Conservation (phyloP, 2,329 filamentous ascomycete species). For the Aspergillus fumigatus region DNA sequence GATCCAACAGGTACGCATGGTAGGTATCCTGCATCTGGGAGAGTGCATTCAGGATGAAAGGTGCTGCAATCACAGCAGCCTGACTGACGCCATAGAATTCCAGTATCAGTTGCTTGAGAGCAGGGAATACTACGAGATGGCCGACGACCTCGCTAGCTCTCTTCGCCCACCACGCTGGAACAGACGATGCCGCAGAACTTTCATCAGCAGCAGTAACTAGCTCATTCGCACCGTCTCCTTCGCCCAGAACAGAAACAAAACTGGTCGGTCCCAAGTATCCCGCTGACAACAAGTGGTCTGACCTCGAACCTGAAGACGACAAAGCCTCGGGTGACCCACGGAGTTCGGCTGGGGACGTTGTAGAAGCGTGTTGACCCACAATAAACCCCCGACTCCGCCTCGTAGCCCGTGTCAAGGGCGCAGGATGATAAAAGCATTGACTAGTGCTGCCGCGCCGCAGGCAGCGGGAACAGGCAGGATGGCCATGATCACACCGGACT, state of each 20-base stretch:
- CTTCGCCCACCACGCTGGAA: slow-evolving; percentile 20
- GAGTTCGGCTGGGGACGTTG: background rate
- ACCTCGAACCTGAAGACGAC: slow-evolving; percentile 1
- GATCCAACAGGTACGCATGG: slow-evolving; percentile 10
- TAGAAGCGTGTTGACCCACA: background rate
- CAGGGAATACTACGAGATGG: slow-evolving; percentile 13
- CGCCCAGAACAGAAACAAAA: slow-evolving; percentile 25
- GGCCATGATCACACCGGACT: slow-evolving; percentile 28
- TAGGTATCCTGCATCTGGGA: slow-evolving; percentile 14
- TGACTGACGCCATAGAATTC: slow-evolving; percentile 24
- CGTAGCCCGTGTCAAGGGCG: slow-evolving; percentile 22
- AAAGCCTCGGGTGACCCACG: slow-evolving; percentile 1
- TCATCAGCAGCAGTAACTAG: background rate
- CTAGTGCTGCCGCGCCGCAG: slow-evolving; percentile 15
- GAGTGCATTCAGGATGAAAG: slow-evolving; percentile 32
- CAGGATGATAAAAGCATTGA: slow-evolving; percentile 31
- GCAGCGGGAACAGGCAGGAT: slow-evolving; percentile 26
- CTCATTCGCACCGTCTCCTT: slow-evolving; percentile 15
- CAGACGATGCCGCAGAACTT: slow-evolving; percentile 6
- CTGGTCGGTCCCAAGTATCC: slow-evolving; percentile 34
- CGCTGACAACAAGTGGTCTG: slow-evolving; percentile 15
- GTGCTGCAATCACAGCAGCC: slow-evolving; percentile 32
- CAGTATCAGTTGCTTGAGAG: slow-evolving; percentile 15
- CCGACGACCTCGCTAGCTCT: slow-evolving; percentile 15
- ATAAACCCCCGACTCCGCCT: background rate